Evolutionary conservation across 1,284 basidiomycete genomes (phyloP).

Genomic region (Rhizopogon parksii): DNA sequence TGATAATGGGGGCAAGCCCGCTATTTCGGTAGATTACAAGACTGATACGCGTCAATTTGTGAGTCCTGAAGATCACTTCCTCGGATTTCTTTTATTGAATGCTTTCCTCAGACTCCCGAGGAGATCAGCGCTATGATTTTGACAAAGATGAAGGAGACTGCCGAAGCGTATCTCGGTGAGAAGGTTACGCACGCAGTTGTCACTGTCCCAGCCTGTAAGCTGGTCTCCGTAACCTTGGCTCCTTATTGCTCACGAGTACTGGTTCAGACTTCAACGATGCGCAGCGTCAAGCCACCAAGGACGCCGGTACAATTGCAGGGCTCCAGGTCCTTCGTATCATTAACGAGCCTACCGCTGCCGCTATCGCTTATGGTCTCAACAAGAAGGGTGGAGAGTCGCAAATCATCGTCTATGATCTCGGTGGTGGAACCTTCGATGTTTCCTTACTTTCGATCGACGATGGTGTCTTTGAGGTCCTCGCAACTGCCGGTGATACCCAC

Average conservation of each 20-base stretch:
- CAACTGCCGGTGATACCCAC: conserved; percentile 97
- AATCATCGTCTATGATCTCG: conserved; percentile 97
- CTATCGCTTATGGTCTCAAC: conserved; percentile 98
- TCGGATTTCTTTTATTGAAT: conserved; percentile 1
- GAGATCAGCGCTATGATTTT: conserved; percentile 94
- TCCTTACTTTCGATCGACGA: conserved; percentile 96
- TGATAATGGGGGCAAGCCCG: conserved; percentile 81
- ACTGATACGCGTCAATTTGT: conserved; percentile 83
- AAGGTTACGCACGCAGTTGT: conserved; percentile 97
- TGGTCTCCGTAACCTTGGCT: conserved; percentile 1
- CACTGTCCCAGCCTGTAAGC: conserved; percentile 88
- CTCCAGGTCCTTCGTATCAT: conserved; percentile 96
- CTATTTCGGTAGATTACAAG: conserved; percentile 81
- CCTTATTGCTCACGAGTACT: conserved; percentile 20
- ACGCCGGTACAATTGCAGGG: conserved; percentile 95
- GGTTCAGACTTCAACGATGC: conserved; percentile 92
- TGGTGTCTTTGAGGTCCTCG: conserved; percentile 96
- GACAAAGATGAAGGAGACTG: conserved; percentile 98
- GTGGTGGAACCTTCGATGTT: conserved; percentile 98
- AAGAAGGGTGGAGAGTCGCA: conserved; percentile 90
- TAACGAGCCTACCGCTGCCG: conserved; percentile 98
- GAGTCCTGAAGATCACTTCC: conserved; percentile 22
- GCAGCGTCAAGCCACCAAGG: conserved; percentile 98
- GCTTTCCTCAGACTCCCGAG: conserved; percentile 60
- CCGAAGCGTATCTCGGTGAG: conserved; percentile 94